Percentiles rank a stretch among this genome's conserved stretches.
These are phyloP conservation scores for Rosa lucieae DNA, from an alignment of 306 rosid genomes.

Conservation along the genomic window DNA sequence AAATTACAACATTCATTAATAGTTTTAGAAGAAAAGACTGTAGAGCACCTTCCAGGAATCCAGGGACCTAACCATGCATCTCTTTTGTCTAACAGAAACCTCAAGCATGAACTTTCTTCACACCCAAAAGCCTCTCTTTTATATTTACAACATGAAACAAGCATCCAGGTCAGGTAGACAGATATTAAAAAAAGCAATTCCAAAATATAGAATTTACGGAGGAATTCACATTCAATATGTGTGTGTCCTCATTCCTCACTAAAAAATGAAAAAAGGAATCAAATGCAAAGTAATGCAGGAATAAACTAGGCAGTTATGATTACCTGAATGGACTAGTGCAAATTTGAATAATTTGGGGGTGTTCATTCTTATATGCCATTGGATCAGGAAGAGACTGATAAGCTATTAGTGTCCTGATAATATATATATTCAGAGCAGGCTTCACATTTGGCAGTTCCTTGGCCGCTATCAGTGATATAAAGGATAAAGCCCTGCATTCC, in stretches of 20 bases:
- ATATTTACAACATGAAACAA: conserved; percentile 25
- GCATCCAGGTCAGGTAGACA: conserved; percentile 33
- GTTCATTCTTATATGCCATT: conserved; percentile 69
- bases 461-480: conserved; percentile 55
- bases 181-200: conserved; percentile 10
- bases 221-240: background rate
- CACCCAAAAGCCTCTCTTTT: conserved; percentile 76
- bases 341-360: conserved; percentile 67
- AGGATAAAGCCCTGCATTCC: conserved; percentile 78
- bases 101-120: conserved; percentile 95
- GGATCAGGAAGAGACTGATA: conserved; percentile 93
- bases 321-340: conserved; percentile 96
- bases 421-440: conserved; percentile 64
- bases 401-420: conserved; percentile 71
- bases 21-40: conserved; percentile 2
- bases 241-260: background rate
- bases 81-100: conserved; percentile 87
- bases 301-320: conserved; percentile 12
- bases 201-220: background rate
- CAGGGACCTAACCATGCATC: conserved; percentile 99
- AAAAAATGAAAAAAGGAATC: conserved; percentile 12
- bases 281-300: conserved; percentile 20
- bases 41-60: conserved; percentile 92
- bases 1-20: background rate
- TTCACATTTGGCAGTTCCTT: conserved; percentile 59